phyloP scores from a whole-genome alignment of 768 basidiomycete species.

The Hemileccinum rubropunctum region DNA sequence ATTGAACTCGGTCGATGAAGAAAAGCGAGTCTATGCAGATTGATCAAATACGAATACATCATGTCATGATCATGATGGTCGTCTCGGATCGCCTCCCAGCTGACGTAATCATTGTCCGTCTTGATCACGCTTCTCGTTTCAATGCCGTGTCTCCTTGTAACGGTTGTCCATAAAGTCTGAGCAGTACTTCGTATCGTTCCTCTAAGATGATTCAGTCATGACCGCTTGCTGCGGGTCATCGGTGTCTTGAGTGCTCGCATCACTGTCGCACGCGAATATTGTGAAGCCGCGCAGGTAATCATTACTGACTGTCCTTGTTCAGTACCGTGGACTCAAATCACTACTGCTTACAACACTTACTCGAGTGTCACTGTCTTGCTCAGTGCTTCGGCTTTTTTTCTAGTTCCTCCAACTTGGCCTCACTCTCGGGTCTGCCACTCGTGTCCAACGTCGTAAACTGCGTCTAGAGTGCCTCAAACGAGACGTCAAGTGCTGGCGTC shows the following conservation, averaged over 20 bases:
- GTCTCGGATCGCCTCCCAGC: too few species aligned
- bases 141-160: conserved; percentile 39
- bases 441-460: conserved; percentile 18
- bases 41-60: too few species aligned
- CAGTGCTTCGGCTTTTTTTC: conserved; percentile 35
- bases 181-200: conserved; percentile 40
- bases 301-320: conserved; percentile 27
- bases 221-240: too few species aligned
- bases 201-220: too few species aligned
- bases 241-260: conserved; percentile 35
- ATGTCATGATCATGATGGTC: too few species aligned
- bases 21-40: too few species aligned
- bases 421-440: conserved; percentile 1
- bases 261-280: conserved; percentile 33
- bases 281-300: conserved; percentile 36
- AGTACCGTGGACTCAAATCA: too few species aligned
- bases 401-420: conserved; percentile 29
- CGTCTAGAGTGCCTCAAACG: conserved; percentile 24
- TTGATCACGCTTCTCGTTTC: conserved; percentile 38
- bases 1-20: too few species aligned
- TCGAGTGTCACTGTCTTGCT: conserved; percentile 34
- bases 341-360: too few species aligned
- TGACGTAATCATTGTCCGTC: conserved; percentile 12
- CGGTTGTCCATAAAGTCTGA: conserved; percentile 34
- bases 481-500: conserved; percentile 19